phyloP scores from a whole-genome alignment of 2,329 filamentous ascomycete genomes.

The Tolypocladium ovalisporum region DNA sequence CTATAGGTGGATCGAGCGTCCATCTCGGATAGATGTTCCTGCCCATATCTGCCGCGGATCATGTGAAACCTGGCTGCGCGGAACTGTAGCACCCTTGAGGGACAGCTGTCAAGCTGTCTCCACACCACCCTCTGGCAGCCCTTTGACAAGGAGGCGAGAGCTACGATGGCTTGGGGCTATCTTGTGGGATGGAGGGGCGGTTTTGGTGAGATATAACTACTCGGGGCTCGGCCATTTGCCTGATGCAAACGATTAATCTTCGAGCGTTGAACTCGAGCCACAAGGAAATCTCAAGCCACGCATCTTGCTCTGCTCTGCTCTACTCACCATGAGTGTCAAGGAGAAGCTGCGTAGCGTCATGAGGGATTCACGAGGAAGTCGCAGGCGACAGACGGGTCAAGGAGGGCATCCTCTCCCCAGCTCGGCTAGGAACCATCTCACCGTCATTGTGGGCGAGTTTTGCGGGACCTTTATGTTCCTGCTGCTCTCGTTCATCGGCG shows the following conservation, averaged over 20 bases:
- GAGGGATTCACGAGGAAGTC: neutral
- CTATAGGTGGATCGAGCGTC: neutral
- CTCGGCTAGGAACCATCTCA: slow-evolving; percentile 19
- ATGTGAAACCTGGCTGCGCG: neutral
- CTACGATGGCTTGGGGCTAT: neutral
- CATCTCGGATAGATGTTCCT: neutral
- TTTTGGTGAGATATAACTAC: neutral
- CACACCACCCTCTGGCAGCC: neutral
- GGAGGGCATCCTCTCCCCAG: neutral
- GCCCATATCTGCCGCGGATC: neutral
- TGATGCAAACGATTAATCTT: neutral
- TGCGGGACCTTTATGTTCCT: slow-evolving; percentile 44
- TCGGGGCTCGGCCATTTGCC: neutral
- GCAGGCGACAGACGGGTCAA: neutral
- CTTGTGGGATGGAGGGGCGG: neutral
- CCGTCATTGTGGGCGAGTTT: slow-evolving; percentile 37
- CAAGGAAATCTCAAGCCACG: neutral
- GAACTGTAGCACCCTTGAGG: neutral
- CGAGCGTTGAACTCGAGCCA: no score
- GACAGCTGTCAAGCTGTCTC: neutral
- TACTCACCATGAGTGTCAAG: neutral
- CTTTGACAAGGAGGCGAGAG: no score
- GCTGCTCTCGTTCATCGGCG: slow-evolving; percentile 29
- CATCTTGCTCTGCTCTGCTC: neutral
- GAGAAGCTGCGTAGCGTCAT: neutral